Conservation (phyloP, 176 grass and related monocot genomes). For the Rhipidocladum racemiflorum region DNA sequence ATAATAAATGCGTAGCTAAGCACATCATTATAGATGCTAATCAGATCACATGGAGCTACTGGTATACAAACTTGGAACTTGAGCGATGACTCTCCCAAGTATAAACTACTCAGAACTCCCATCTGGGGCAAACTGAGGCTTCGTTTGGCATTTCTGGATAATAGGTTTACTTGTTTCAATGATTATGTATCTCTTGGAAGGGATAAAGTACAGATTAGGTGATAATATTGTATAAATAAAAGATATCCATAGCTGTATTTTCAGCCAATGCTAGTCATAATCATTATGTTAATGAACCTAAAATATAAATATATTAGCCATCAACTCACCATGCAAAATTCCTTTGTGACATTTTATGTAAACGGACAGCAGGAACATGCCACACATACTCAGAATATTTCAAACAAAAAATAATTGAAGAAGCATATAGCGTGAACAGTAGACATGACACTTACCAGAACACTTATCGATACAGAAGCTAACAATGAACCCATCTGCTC, state of each 20-base stretch:
- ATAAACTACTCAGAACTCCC: not conserved
- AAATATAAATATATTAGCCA: not conserved
- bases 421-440: slow-evolving; percentile 17
- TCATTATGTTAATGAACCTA: slow-evolving; percentile 9
- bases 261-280: not conserved
- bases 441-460: slow-evolving; percentile 63
- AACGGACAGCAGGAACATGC: not conserved
- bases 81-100: not conserved
- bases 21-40: not conserved
- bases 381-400: not conserved
- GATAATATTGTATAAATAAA: slow-evolving; percentile 6
- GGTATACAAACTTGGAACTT: not conserved
- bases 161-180: not conserved
- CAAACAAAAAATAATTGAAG: not conserved
- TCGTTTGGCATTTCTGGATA: not conserved
- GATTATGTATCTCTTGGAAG: not conserved
- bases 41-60: not conserved
- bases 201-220: not conserved
- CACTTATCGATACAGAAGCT: slow-evolving; percentile 76
- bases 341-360: not conserved
- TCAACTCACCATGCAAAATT: slow-evolving; percentile 8
- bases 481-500: slow-evolving; percentile 82
- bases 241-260: not conserved
- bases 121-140: not conserved
- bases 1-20: slow-evolving; percentile 3